These are phyloP conservation scores for Phlebiopsis flavidoalba DNA, from an alignment of 768 basidiomycete species.

Conservation along the genomic window DNA sequence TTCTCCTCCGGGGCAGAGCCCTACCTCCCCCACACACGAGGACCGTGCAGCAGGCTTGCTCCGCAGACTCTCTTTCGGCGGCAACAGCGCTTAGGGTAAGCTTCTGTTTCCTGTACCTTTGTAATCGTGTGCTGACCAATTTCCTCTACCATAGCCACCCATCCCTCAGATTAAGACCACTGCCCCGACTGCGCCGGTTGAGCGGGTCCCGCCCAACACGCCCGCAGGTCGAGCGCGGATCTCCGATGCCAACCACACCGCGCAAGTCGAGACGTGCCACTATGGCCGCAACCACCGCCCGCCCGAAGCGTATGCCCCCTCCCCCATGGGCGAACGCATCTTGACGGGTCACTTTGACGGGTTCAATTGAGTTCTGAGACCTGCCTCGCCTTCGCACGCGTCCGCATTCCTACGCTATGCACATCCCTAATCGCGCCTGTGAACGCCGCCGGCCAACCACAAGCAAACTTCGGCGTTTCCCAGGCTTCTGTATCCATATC, in stretches of 20 bases:
- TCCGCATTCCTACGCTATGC: neutral
- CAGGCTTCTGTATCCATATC: neutral
- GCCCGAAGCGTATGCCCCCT: slow-evolving; percentile 55
- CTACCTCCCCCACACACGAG: slow-evolving; percentile 39
- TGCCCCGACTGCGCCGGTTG: neutral
- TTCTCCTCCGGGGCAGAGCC: slow-evolving; percentile 31
- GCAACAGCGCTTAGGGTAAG: slow-evolving; percentile 57
- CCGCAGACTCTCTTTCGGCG: slow-evolving; percentile 71
- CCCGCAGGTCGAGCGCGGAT: slow-evolving; percentile 2
- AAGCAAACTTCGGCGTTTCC: neutral
- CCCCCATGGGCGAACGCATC: slow-evolving; percentile 88
- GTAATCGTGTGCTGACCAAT: neutral
- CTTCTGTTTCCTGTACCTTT: slow-evolving; percentile 2
- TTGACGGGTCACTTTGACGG: slow-evolving; percentile 90
- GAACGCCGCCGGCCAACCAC: neutral
- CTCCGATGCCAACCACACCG: slow-evolving; percentile 22
- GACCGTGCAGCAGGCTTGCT: slow-evolving; percentile 71
- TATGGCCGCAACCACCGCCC: slow-evolving; percentile 40
- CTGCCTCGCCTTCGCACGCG: neutral
- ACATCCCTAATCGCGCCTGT: neutral
- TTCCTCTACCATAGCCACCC: slow-evolving; percentile 3
- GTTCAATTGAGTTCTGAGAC: slow-evolving; percentile 52
- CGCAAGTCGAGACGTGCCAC: slow-evolving; percentile 51
- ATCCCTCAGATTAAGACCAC: slow-evolving; percentile 1
- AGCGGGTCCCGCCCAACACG: slow-evolving; percentile 7